Base-by-base conservation (phyloP, 192 early-diverging fungal species). In the Coemansia sp. region DNA sequence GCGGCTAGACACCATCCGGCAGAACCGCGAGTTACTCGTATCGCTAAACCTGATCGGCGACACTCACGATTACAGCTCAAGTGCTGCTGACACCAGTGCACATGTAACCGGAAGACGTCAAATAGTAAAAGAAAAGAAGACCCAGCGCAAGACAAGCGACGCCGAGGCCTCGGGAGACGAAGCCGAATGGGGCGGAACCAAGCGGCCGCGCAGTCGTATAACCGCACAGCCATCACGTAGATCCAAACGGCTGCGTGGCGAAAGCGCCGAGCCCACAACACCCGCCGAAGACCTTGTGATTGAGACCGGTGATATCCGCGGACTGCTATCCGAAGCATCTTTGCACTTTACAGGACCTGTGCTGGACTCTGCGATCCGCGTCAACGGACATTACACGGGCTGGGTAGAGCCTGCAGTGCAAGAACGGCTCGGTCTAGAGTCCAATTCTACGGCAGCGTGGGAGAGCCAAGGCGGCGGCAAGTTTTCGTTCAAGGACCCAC, bases 401-500 rank as follows among this genome's bases (percentile, higher is more conserved):
- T 91, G 88, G 87, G 64, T 89, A 23, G 84, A 86, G 42, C 67
- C 67, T 0, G 84, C 68, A 0, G 73, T 85, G 10, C 84, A 88
- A 58, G 61, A 73, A 42, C 87, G 82, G 49, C 77, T 90, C 52
- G 80, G 82, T 2, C 83, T 91, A 50, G 82, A 83, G 18, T 59
- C 66, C 34, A 82, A 72, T 52, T 86, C 87, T 3, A 61, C 81
- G 4, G 86, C 85, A 37, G 86, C 86, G 23, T 91, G 89, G 88
- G 88, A 91, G 46, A 85, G 83, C 55, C 84, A 91, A 46, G 89
- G 88, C 20, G 89, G 89, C 26, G 89, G 87, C 34, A 84, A 79
- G 21, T 91, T 87, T 60, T 87, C 89, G 17, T 89, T 83, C 64
- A 85, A 80, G 26, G 84, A 88, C 56, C 86, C 85, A 1, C 54